Evolutionary conservation across 306 rosid genomes (phyloP).

Genomic region (Cucurbita pepo): DNA sequence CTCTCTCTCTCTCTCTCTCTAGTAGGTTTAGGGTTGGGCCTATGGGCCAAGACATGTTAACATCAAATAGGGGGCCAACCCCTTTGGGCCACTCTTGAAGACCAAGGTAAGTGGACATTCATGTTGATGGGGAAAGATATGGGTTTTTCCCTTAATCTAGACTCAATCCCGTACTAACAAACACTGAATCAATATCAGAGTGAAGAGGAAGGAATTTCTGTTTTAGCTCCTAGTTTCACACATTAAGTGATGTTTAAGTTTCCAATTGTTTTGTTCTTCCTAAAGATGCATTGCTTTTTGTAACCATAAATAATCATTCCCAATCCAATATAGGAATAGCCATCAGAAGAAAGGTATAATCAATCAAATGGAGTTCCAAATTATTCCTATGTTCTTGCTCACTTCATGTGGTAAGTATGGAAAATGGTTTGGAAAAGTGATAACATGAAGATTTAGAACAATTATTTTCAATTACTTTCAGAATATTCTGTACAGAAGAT

Average conservation of each 20-base stretch:
- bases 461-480: neutral
- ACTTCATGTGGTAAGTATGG: neutral
- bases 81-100: neutral
- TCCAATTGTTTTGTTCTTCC: neutral
- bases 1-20: neutral
- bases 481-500: constrained; percentile 3
- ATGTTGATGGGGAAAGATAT: neutral
- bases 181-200: neutral
- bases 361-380: neutral
- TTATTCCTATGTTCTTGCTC: neutral
- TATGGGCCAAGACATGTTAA: neutral
- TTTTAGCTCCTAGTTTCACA: neutral
- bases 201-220: constrained; percentile 3
- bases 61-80: neutral
- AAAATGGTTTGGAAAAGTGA: neutral
- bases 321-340: neutral
- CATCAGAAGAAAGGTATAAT: neutral
- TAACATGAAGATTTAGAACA: neutral
- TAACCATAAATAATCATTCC: neutral
- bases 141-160: neutral
- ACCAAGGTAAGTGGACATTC: neutral
- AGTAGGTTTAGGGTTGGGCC: neutral
- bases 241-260: neutral
- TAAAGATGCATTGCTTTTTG: neutral
- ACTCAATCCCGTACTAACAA: constrained; percentile 1